Conservation (phyloP, 805 yeast species). For the Dipodascopsis uninucleata region DNA sequence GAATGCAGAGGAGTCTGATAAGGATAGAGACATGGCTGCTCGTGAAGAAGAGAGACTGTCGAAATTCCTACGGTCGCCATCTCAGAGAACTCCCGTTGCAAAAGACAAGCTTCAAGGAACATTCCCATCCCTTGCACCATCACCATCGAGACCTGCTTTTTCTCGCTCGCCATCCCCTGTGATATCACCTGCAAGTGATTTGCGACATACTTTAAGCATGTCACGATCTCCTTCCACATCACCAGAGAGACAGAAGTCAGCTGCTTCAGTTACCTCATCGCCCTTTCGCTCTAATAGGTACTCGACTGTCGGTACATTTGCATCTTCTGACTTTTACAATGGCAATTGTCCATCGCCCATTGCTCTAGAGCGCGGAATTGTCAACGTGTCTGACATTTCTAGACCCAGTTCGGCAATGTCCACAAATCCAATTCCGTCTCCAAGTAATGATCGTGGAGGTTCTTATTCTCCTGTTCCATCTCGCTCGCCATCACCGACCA, state of each 20-base stretch:
- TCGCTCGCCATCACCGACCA: conserved; percentile 13
- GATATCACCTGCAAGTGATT: conserved; percentile 1
- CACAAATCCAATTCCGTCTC: conserved; percentile 6
- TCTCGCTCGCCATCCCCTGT: conserved; percentile 7
- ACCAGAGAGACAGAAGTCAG: too few relatives aligned
- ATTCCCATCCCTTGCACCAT: too few relatives aligned
- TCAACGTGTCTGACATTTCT: conserved; percentile 4
- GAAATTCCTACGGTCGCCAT: conserved; percentile 12
- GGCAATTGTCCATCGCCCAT: conserved; percentile 11
- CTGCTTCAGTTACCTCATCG: conserved; percentile 4
- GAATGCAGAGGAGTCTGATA: too few relatives aligned
- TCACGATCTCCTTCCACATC: conserved; percentile 16
- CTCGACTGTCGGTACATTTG: conserved; percentile 24
- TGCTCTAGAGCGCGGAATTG: conserved; percentile 19
- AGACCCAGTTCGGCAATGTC: conserved; percentile 11
- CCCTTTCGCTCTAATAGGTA: conserved; percentile 22
- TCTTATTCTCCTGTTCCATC: conserved; percentile 4
- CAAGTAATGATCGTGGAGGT: not conserved
- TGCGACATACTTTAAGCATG: not conserved
- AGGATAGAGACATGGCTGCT: not conserved
- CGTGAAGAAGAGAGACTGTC: conserved; percentile 23
- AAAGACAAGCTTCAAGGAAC: too few relatives aligned
- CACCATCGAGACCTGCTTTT: conserved; percentile 6
- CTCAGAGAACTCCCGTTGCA: not conserved
- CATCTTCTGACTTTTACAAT: conserved; percentile 23